phyloP scores from a whole-genome alignment of 202 grass and related monocot genomes.

The Brachypodium distachyon region DNA sequence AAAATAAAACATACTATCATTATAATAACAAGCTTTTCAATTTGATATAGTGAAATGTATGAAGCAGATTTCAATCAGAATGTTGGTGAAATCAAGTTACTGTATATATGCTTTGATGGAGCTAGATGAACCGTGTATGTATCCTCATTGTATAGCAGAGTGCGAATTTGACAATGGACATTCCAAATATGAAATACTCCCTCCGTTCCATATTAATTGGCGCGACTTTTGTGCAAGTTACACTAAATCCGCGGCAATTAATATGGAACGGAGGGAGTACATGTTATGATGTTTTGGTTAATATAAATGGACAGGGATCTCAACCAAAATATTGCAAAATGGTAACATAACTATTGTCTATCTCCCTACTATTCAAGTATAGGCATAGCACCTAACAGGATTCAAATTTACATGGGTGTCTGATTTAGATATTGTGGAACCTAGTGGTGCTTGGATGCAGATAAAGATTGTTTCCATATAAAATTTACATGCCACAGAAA shows the following conservation, averaged over 20 bases:
- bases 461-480: not conserved
- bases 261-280: too few relatives aligned
- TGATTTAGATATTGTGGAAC: not conserved
- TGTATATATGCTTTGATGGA: not conserved
- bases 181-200: not conserved
- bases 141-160: not conserved
- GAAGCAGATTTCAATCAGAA: not conserved
- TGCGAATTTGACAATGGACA: not conserved
- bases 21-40: not conserved
- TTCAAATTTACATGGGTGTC: not conserved
- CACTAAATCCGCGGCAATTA: too few relatives aligned
- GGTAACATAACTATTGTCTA: not conserved
- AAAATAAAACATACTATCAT: not conserved
- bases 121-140: not conserved
- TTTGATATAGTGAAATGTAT: not conserved
- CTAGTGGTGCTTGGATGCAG: not conserved
- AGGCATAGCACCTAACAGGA: not conserved
- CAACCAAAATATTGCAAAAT: not conserved
- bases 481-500: not conserved
- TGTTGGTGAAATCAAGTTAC: not conserved
- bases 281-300: not conserved
- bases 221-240: too few relatives aligned
- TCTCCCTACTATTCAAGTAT: not conserved
- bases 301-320: not conserved
- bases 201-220: too few relatives aligned